A percentile compares a stretch with the other conserved stretches of the same genome.
These are phyloP conservation scores for Chytriomyces confervae DNA, from an alignment of 192 early-diverging fungal species.

Conservation along the genomic window DNA sequence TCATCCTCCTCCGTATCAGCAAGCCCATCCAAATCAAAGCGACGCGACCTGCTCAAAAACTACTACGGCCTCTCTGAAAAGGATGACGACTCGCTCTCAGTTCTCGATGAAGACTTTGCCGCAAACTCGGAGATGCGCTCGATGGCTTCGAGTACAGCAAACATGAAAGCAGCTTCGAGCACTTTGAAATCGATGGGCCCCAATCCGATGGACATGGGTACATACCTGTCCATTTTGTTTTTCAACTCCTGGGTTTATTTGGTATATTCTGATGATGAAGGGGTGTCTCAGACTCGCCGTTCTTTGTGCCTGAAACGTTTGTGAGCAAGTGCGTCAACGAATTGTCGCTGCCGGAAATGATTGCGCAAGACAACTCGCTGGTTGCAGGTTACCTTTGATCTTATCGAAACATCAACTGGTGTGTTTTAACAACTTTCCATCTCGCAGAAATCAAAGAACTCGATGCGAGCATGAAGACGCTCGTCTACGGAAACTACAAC, in stretches of 20 bases:
- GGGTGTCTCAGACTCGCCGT: slow-evolving; percentile 56
- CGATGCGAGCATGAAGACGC: slow-evolving; percentile 95
- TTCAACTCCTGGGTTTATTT: not conserved
- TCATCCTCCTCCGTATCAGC: not conserved
- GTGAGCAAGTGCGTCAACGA: slow-evolving; percentile 77
- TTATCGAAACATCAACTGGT: not conserved
- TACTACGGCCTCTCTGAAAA: slow-evolving; percentile 46
- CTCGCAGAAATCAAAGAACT: slow-evolving; percentile 78
- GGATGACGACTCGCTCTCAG: not conserved
- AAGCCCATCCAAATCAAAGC: slow-evolving; percentile 6
- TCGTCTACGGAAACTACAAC: slow-evolving; percentile 98
- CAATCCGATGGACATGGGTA: slow-evolving; percentile 76
- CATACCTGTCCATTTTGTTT: slow-evolving; percentile 4
- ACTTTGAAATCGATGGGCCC: slow-evolving; percentile 44
- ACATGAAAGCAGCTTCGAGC: not conserved
- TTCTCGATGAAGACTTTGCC: not conserved
- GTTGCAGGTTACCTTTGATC: slow-evolving; percentile 56
- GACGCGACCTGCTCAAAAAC: slow-evolving; percentile 47
- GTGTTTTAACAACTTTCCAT: not conserved
- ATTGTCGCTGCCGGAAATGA: slow-evolving; percentile 68
- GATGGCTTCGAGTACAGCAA: not conserved
- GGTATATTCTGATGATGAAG: not conserved
- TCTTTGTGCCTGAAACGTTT: slow-evolving; percentile 80
- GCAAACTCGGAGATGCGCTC: not conserved
- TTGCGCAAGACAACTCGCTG: slow-evolving; percentile 78